These are phyloP conservation scores for Wallacemonas sp. DNA, from an alignment of 208 protist genomes.

Conservation along the genomic window DNA sequence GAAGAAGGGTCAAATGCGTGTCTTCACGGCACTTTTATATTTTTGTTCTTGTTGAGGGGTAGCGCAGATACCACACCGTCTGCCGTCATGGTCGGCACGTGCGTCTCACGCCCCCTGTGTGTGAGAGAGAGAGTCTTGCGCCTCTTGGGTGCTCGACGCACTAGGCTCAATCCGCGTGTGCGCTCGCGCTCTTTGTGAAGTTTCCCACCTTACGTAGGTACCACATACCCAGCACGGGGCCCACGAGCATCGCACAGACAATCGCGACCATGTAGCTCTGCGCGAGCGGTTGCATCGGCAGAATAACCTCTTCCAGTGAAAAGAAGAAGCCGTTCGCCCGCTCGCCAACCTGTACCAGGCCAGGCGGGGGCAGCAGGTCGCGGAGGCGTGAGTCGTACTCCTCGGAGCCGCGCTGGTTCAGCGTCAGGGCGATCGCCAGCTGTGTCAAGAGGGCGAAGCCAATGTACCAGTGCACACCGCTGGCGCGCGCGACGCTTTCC, in stretches of 20 bases:
- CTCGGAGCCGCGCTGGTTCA: conserved; percentile 17
- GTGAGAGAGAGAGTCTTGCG: neutral
- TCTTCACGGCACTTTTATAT: too few relatives aligned
- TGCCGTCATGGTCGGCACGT: too few relatives aligned
- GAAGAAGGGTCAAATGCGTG: too few relatives aligned
- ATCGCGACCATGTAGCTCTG: conserved; percentile 20
- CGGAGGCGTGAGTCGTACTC: conserved; percentile 14
- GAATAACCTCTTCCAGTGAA: neutral
- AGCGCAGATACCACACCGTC: too few relatives aligned
- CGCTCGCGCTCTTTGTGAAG: neutral
- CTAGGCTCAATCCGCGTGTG: neutral
- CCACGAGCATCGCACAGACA: conserved; percentile 14
- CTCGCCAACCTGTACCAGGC: neutral
- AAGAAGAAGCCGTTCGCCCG: neutral
- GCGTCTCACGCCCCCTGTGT: too few relatives aligned
- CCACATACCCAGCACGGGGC: conserved; percentile 13
- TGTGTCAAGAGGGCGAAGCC: conserved; percentile 23
- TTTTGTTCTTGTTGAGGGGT: too few relatives aligned
- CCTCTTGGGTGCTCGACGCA: neutral
- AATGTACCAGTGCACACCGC: conserved; percentile 10
- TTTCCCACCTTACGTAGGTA: neutral
- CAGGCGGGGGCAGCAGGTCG: neutral
- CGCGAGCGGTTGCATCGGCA: conserved; percentile 13
- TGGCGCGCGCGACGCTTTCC: neutral
- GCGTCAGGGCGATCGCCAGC: conserved; percentile 26